Evolutionary conservation across 2,329 filamentous ascomycete species (phyloP).

Genomic region (Sarocladium strictum): DNA sequence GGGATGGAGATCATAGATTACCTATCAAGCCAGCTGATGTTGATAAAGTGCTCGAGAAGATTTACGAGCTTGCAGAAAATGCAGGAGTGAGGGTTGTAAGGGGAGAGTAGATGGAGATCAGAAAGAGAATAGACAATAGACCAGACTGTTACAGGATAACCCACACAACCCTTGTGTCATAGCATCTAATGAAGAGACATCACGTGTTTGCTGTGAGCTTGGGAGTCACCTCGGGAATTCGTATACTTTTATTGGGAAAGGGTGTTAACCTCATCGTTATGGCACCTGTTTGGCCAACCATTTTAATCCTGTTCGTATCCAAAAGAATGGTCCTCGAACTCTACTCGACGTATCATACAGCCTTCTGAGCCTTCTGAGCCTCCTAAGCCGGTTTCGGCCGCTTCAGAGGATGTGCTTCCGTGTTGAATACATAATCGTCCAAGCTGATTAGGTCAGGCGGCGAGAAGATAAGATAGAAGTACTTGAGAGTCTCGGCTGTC

Average conservation of each 20-base stretch:
- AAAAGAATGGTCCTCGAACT: neutral
- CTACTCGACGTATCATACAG: neutral
- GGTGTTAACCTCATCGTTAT: neutral
- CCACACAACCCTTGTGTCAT: too few relatives aligned
- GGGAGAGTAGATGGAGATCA: neutral
- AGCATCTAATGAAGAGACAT: too few relatives aligned
- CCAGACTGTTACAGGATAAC: too few relatives aligned
- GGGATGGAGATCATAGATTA: constrained; percentile 67
- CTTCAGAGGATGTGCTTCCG: constrained; percentile 43
- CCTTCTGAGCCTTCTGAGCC: neutral
- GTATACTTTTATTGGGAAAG: neutral
- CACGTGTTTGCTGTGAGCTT: too few relatives aligned
- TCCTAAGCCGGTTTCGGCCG: constrained; percentile 14
- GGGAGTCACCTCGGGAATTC: neutral
- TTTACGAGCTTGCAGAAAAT: constrained; percentile 20
- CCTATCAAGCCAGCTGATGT: constrained; percentile 65
- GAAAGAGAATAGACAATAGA: too few relatives aligned
- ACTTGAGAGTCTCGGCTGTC: constrained; percentile 69
- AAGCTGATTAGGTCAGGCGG: constrained; percentile 56
- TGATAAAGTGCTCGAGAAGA: constrained; percentile 25
- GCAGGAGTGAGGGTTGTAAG: neutral
- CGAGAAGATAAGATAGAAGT: constrained; percentile 68
- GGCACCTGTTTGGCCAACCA: neutral
- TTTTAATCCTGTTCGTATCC: neutral
- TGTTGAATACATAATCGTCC: constrained; percentile 62